Evolutionary conservation across 306 rosid genomes (phyloP), one percentile per base, ranked within the genome.

Genomic region (Malus orientalis): DNA sequence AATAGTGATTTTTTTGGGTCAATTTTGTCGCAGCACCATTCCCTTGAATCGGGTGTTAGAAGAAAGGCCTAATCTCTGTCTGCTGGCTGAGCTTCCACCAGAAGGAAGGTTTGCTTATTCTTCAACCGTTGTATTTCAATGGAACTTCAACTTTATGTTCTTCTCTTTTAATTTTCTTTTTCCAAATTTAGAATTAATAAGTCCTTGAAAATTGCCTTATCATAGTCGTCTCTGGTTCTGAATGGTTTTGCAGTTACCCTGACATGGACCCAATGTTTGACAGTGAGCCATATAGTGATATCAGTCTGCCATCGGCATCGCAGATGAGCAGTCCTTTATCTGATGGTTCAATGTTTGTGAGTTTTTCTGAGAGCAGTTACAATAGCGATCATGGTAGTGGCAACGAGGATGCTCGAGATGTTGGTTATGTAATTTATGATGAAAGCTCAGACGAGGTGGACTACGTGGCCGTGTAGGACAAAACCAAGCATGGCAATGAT

Each of bases 301-400:
- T 81, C 75, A 91, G 96, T 84, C 76, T 89, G 78, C 86, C 89
- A 61, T 89, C 91, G 23, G 86, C 89, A 57, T 89, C 94, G 14
- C 97, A 87, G 76, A 73, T 85, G 75, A 90, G 99, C 86, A 80
- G 89, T 79, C 91, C 83, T 53, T 74, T 86, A 10, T 90, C 96
- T 40, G 97, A 92, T 81, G 91, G 89, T 33, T 88, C 93, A 53
- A 78, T 85, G 84, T 88, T 88, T 78, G 78, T 89, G 85, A 89
- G 97, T 82, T 88, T 93, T 65, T 92, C 97, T 53, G 98, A 90
- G 79, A 86, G 97, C 84, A 92, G 98, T 88, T 92, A 92, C 78
- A 92, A 85, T 40, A 92, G 97, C 40, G 98, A 92, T 72, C 98
- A 89, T 67, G 97, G 97, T 58, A 95, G 98, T 81, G 97, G 98